Conservation (phyloP, 148 eudicot genomes). For the Camellia japonica region DNA sequence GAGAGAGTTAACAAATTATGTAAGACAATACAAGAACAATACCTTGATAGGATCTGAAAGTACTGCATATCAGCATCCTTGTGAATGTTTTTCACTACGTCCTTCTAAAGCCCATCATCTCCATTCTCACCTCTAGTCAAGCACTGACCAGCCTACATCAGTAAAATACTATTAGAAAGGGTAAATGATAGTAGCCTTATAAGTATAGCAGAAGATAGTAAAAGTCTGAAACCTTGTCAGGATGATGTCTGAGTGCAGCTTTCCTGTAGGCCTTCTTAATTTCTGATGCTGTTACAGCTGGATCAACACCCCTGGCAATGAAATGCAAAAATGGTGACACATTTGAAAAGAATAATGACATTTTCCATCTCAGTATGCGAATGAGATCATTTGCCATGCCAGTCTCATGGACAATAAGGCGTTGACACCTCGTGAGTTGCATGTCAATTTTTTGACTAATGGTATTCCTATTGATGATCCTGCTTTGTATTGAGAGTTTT, state of each 20-base stretch:
- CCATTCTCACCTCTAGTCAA: slow-evolving; percentile 72
- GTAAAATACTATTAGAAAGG: slow-evolving; percentile 11
- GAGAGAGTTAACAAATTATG: not conserved
- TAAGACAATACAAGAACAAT: slow-evolving; percentile 1
- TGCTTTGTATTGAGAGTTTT: no score
- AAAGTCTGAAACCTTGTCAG: slow-evolving; percentile 70
- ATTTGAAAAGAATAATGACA: not conserved
- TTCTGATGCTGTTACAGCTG: slow-evolving; percentile 65
- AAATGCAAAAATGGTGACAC: slow-evolving; percentile 9
- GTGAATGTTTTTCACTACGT: slow-evolving; percentile 68
- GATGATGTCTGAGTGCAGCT: slow-evolving; percentile 96
- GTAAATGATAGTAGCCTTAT: not conserved
- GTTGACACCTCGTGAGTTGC: no score
- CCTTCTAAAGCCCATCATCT: slow-evolving; percentile 85
- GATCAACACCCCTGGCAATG: slow-evolving; percentile 73
- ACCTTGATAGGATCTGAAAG: slow-evolving; percentile 89
- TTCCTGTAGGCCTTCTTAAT: slow-evolving; percentile 88
- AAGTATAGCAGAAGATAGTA: slow-evolving; percentile 9
- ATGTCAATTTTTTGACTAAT: no score
- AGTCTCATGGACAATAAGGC: no score
- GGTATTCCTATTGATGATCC: no score
- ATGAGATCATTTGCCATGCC: no score
- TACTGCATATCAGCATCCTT: slow-evolving; percentile 84
- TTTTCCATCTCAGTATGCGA: not conserved
- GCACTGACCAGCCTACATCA: slow-evolving; percentile 71